Base-by-base conservation (phyloP, 2,329 filamentous ascomycete genomes). In the Achaetomium macrosporum region DNA sequence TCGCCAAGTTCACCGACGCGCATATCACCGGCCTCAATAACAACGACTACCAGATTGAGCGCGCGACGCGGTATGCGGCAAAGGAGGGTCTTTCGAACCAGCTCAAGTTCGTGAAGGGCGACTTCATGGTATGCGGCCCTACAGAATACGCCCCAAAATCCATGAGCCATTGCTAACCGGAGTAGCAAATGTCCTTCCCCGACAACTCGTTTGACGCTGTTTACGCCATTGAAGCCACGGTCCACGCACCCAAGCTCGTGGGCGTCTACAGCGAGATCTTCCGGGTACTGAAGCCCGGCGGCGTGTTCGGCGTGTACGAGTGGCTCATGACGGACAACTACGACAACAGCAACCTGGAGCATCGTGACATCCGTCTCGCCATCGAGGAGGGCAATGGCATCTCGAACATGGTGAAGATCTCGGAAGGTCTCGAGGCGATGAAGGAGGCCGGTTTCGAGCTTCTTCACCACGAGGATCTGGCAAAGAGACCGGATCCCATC, bases 321-420 rank as follows among this genome's bases (percentile, higher is more conserved):
- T 97, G 93, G 93, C 78, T 97, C 66, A 97, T 99, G 93, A 97
- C 91, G 7, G 91, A 96, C 58, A 76, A 85, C 20, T 99, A 96
- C 73, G 87, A 97, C 74, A 92, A 95, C 68, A 78, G 87, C 56
- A 90, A 96, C 77, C 71, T 88, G 1, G 78, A 84, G 65, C 93
- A 97, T 76, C 87, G 90, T 61, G 83, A 88, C 68, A 93, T 97
- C 66, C 88, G 93, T 59, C 83, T 96, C 16, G 91, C 87, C 59
- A 99, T 99, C 60, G 93, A 99, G 77, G 85, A 90, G 68, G 93
- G 93, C 65, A 87, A 97, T 66, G 93, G 93, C 62, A 97, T 99
- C 69, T 90, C 90, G 65, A 96, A 96, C 76, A 96, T 99, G 91
- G 89, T 93, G 71, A 88, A 82, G 69, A 79, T 95, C 53, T 82